Conservation (phyloP, 495 filamentous ascomycete genomes). For the Mytilinidion resinicola region DNA sequence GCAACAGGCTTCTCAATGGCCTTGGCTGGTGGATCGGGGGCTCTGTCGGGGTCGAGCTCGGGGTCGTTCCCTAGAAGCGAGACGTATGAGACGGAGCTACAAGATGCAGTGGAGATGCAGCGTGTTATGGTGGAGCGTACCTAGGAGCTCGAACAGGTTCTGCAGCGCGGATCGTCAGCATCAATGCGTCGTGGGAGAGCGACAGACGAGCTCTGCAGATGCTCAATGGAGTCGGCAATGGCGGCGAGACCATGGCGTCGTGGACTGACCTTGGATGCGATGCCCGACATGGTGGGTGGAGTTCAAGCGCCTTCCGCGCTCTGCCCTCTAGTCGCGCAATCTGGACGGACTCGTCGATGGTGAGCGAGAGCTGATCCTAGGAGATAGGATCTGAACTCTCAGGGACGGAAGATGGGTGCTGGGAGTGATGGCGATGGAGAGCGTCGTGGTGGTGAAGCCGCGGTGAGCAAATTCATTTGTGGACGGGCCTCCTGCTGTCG, state of each 20-base stretch:
- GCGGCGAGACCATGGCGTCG: background rate
- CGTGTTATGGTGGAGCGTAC: conserved; percentile 22
- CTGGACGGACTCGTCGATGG: conserved; percentile 4
- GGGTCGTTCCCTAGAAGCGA: conserved; percentile 69
- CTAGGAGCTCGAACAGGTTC: conserved; percentile 43
- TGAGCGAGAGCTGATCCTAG: conserved; percentile 24
- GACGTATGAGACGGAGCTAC: conserved; percentile 2
- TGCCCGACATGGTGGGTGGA: conserved; percentile 31
- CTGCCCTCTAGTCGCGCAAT: conserved; percentile 28
- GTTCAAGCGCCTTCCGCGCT: conserved; percentile 35
- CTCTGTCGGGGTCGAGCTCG: conserved; percentile 73
- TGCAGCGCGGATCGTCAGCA: conserved; percentile 21
- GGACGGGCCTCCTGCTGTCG: conserved; percentile 4
- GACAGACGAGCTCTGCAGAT: background rate
- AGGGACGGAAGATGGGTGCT: background rate
- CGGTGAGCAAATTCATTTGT: conserved; percentile 15
- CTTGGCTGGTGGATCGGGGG: conserved; percentile 70
- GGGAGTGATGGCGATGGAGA: conserved; percentile 6
- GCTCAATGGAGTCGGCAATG: background rate
- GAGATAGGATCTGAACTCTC: conserved; percentile 24
- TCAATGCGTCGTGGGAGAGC: background rate
- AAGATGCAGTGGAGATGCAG: background rate
- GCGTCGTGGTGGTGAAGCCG: conserved; percentile 7
- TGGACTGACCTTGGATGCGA: conserved; percentile 38
- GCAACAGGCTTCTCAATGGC: conserved; percentile 76